Evolutionary conservation across 257 asterid species (phyloP).

Genomic region (Oldenlandia corymbosa): DNA sequence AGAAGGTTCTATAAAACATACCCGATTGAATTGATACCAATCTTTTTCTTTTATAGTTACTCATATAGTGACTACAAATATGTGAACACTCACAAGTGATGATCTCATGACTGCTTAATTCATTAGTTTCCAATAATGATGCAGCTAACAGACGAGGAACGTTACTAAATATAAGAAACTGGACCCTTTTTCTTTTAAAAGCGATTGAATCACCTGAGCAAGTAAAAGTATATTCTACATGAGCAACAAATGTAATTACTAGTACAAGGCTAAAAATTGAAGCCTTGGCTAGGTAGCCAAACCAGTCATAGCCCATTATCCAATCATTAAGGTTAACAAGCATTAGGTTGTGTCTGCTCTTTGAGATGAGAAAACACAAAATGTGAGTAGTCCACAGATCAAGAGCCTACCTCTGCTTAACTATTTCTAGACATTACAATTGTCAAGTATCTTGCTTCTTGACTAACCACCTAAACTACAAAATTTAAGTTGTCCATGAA

Average conservation of each 20-base stretch:
- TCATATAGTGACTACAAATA: background rate
- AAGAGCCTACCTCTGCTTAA: background rate
- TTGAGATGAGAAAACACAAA: background rate
- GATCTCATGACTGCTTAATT: background rate
- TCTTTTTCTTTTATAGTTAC: background rate
- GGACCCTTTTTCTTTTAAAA: background rate
- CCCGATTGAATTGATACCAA: no score
- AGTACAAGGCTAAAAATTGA: background rate
- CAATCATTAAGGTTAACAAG: background rate
- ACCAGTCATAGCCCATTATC: no score
- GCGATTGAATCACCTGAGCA: background rate
- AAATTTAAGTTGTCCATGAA: background rate
- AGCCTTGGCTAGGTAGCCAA: no score
- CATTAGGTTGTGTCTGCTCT: background rate
- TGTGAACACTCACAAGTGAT: background rate
- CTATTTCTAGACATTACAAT: background rate
- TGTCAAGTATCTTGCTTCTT: background rate
- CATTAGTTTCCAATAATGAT: background rate
- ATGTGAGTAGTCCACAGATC: background rate
- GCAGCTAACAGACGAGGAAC: background rate
- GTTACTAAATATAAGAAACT: background rate
- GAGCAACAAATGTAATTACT: background rate
- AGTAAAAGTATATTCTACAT: no score
- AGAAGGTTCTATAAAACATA: no score
- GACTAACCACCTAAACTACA: background rate